Conservation (phyloP, 2,329 filamentous ascomycete genomes). For the Pseudogymnoascus pannorum region DNA sequence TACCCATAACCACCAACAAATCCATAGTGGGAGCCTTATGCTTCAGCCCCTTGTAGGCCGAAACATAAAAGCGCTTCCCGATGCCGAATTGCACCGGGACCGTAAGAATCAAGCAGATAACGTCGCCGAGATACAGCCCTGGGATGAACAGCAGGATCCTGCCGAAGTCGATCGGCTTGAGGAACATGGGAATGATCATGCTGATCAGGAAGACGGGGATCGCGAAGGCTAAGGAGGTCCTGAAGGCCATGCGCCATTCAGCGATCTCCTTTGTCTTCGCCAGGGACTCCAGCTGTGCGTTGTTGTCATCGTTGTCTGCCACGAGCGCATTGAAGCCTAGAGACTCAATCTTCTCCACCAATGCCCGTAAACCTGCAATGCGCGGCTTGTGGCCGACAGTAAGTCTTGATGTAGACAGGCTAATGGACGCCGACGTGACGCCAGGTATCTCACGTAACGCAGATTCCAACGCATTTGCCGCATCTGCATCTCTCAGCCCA, state of each 20-base stretch:
- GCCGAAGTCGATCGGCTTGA: conserved; percentile 72
- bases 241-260: conserved; percentile 81
- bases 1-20: conserved; percentile 87
- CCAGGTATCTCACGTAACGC: conserved; percentile 59
- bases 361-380: conserved; percentile 67
- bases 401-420: conserved; percentile 65
- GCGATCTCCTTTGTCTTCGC: conserved; percentile 95
- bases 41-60: conserved; percentile 86
- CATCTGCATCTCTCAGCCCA: conserved; percentile 63
- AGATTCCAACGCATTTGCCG: conserved; percentile 66
- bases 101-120: conserved; percentile 76
- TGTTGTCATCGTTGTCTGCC: conserved; percentile 89
- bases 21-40: conserved; percentile 96
- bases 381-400: conserved; percentile 65
- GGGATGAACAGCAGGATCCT: conserved; percentile 53
- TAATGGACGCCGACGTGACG: conserved; percentile 66
- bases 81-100: conserved; percentile 95
- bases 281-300: conserved; percentile 89
- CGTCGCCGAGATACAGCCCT: conserved; percentile 81
- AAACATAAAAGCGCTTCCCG: conserved; percentile 86
- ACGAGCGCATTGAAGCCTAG: conserved; percentile 82
- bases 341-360: conserved; percentile 78
- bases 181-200: conserved; percentile 88
- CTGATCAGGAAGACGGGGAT: conserved; percentile 85
- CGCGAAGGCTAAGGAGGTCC: conserved; percentile 70